A percentile compares a stretch with the other conserved stretches of the same genome.
Evolutionary conservation across 805 yeast genomes (phyloP).

Genomic region (Myxozyma mucilagina): DNA sequence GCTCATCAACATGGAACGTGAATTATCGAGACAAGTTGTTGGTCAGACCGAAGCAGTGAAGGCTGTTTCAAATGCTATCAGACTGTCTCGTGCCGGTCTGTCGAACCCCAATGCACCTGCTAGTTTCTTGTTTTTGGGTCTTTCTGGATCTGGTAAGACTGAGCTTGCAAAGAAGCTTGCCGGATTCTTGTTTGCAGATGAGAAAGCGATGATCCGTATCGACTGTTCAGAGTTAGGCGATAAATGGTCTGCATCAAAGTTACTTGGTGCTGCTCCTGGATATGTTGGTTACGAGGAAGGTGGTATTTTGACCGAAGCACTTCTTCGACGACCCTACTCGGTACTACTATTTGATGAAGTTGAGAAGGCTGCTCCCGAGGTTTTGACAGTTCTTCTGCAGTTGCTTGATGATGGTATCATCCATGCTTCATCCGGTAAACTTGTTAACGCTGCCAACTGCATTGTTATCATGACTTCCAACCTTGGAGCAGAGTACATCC

Average conservation of each 20-base stretch:
- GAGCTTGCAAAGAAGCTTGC: constrained; percentile 97
- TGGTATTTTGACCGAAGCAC: constrained; percentile 90
- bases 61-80: constrained; percentile 92
- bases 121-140: constrained; percentile 89
- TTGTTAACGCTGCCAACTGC: constrained; percentile 87
- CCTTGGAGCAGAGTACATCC: constrained; percentile 89
- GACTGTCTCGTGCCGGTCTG: constrained; percentile 90
- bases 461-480: constrained; percentile 96
- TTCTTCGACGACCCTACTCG: constrained; percentile 88
- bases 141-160: constrained; percentile 98
- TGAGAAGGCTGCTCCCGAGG: constrained; percentile 98
- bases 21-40: constrained; percentile 76
- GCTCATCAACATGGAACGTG: constrained; percentile 91
- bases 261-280: constrained; percentile 97
- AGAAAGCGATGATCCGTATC: constrained; percentile 93
- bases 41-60: constrained; percentile 96
- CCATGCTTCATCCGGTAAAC: constrained; percentile 91
- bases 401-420: constrained; percentile 95
- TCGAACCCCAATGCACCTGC: constrained; percentile 92
- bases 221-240: constrained; percentile 97
- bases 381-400: constrained; percentile 85
- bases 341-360: constrained; percentile 97
- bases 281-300: constrained; percentile 97
- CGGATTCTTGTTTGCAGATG: constrained; percentile 93
- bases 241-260: constrained; percentile 91